Evolutionary conservation across 139 green algal species (phyloP), one percentile per base, ranked within the genome.

Genomic region (Marvania coccoides): DNA sequence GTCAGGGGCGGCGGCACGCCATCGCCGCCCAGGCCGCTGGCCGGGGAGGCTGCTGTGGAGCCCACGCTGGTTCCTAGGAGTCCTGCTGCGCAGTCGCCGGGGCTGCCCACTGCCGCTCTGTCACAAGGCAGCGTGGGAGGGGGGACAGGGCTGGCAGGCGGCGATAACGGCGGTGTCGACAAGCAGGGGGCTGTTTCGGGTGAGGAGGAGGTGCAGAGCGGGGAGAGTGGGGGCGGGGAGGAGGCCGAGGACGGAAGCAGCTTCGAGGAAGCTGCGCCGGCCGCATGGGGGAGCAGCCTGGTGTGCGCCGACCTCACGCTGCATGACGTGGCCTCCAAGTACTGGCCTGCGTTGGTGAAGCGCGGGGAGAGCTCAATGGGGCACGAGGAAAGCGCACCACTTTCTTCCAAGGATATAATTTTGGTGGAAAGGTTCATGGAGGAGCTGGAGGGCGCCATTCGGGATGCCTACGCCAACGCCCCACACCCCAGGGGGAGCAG

Each of bases 241-340:
- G n/a, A n/a, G n/a, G n/a, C n/a, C n/a, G n/a, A n/a, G n/a, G n/a
- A n/a, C n/a, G n/a, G n/a, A n/a, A n/a, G n/a, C n/a, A n/a, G n/a
- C n/a, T 19, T 51, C 42, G 42, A 19, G 19, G 42, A 19, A 51
- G 42, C 19, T 28, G 42, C 19, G 19, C 42, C 19, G 19, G 19
- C 19, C 19, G 12, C 12, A 59, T 76, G 69, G 69, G 69, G 61
- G 31, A 76, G 69, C 47, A 61, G 58, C 3, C 48, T 76, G 60
- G 69, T 76, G 35, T 76, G 69, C 13, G 69, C 69, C 28, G 69
- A 76, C 48, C 64, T 76, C 24, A 70, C 69, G 2, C 23, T 76
- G 8, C 62, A 76, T 31, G 69, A 76, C n/a, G 59, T 76, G n/a
- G 69, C 47, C 29, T 60, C 34, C 28, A 28, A 76, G 60, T 69